Conservation (phyloP, 768 basidiomycete species). For the Coprinellus aureogranulatus region DNA sequence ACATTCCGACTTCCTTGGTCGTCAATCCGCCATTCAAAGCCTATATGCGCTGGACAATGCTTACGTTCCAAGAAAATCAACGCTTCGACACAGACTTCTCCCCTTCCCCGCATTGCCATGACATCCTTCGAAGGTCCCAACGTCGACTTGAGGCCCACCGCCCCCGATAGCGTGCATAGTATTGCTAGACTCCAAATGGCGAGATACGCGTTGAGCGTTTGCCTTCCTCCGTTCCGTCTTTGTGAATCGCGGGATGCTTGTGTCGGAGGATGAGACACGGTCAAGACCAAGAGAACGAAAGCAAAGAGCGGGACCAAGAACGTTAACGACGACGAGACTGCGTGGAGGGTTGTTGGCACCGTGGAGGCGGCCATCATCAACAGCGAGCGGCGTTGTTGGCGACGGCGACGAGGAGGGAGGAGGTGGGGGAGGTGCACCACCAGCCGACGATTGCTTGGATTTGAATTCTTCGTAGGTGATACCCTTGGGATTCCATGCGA, state of each 20-base stretch:
- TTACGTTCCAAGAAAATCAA: slow-evolving; percentile 10
- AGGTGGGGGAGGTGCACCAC: slow-evolving; percentile 49
- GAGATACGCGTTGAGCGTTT: slow-evolving; percentile 4
- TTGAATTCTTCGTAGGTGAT: slow-evolving; percentile 55
- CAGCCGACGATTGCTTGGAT: slow-evolving; percentile 19
- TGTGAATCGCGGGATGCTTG: not conserved
- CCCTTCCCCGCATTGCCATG: slow-evolving; percentile 8
- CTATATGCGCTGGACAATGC: not conserved
- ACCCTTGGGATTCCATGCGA: slow-evolving; percentile 87
- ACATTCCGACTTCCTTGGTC: slow-evolving; percentile 2
- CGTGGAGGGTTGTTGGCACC: slow-evolving; percentile 5
- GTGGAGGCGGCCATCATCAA: slow-evolving; percentile 5
- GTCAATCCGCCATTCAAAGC: slow-evolving; percentile 1
- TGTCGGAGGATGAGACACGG: slow-evolving; percentile 6
- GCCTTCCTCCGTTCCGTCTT: not conserved
- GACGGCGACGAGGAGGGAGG: slow-evolving; percentile 60
- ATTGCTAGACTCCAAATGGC: slow-evolving; percentile 8
- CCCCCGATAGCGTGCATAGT: slow-evolving; percentile 1
- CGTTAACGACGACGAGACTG: slow-evolving; percentile 6
- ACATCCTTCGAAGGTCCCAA: not conserved
- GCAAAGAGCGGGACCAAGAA: slow-evolving; percentile 11
- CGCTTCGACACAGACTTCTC: slow-evolving; percentile 8
- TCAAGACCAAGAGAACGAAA: slow-evolving; percentile 4
- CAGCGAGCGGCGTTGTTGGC: not conserved
- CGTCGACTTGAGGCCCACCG: slow-evolving; percentile 3